Evolutionary conservation across 2,329 filamentous ascomycete species (phyloP), one percentile per base, ranked within the genome.

Genomic region (Lecanicillium sp.): DNA sequence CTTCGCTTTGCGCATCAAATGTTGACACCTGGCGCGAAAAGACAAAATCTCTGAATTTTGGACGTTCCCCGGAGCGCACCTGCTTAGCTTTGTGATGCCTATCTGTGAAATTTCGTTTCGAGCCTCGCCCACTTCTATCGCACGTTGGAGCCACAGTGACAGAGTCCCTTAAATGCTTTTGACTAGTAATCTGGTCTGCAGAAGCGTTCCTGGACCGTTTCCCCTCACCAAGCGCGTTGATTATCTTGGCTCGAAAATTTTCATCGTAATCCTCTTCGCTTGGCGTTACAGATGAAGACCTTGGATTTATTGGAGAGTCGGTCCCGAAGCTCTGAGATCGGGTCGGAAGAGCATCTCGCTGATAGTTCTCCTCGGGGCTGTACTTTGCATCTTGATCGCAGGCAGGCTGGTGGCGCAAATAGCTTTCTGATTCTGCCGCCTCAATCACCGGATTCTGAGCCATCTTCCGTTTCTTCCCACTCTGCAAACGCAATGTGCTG

Each of bases 21-120:
- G 83, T 75, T 5, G 84, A 86, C 57, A 88, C 86, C 52, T 84
- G 81, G 20, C 78, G 73, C 0, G 84, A 88, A 60, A 90, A 90
- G 44, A 87, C 77, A 37, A 87, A 67, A 45, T 73, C 68, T 11
- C 66, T 64, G 35, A 75, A 67, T 53, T 63, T 62, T 51, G 55
- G 44, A 41, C 46, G 52, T 39, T 38, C 51, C 49, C 42, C 51
- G 8, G 36, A 19, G 23, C 27, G 44, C 4, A 7, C 4, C 4
- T 39, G 53, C 33, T 37, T 54, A 11, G 41, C 29, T n/a, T 19
- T 48, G n/a, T 29, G 11, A 11, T 17, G 2, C 32, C 10, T 24
- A 26, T 6, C n/a, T 17, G 60, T 52, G n/a, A 54, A 53, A 14
- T 54, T 51, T 29, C 56, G 53, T 46, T 57, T 50, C 12, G 58